Percentiles rank a stretch among this genome's conserved stretches.
phyloP scores from a whole-genome alignment of 805 yeast genomes.

The Millerago galiae region DNA sequence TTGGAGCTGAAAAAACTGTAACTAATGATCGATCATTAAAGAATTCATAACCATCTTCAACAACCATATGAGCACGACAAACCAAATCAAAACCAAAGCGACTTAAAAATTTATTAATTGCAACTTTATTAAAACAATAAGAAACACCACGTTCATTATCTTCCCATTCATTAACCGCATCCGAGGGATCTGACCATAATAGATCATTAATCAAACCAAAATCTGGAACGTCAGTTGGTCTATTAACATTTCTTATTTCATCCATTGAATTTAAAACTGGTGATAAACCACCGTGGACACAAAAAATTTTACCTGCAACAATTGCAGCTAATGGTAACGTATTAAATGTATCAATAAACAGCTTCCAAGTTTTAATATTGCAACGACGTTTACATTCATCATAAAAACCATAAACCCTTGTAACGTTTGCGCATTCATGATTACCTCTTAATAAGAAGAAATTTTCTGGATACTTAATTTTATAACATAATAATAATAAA shows the following conservation, averaged over 20 bases:
- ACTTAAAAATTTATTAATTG: constrained; percentile 89
- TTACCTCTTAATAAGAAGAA: constrained; percentile 95
- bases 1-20: constrained; percentile 93
- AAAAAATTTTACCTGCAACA: constrained; percentile 94
- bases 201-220: constrained; percentile 93
- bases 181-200: constrained; percentile 98
- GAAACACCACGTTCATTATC: constrained; percentile 99
- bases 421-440: constrained; percentile 97
- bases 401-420: constrained; percentile 95
- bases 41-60: constrained; percentile 97
- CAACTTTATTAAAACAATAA: constrained; percentile 97
- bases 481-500: constrained; percentile 87
- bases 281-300: constrained; percentile 98
- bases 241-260: constrained; percentile 96
- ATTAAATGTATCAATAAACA: constrained; percentile 96
- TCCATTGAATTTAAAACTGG: constrained; percentile 98
- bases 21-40: constrained; percentile 94
- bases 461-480: constrained; percentile 97
- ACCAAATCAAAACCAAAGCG: constrained; percentile 97
- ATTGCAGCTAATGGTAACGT: constrained; percentile 98
- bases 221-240: constrained; percentile 99
- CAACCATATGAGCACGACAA: constrained; percentile 98
- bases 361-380: constrained; percentile 97
- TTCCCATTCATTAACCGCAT: constrained; percentile 97
- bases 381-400: constrained; percentile 98